phyloP scores from a whole-genome alignment of 2,329 filamentous ascomycete species.

The Allantophomopsis cytisporea region DNA sequence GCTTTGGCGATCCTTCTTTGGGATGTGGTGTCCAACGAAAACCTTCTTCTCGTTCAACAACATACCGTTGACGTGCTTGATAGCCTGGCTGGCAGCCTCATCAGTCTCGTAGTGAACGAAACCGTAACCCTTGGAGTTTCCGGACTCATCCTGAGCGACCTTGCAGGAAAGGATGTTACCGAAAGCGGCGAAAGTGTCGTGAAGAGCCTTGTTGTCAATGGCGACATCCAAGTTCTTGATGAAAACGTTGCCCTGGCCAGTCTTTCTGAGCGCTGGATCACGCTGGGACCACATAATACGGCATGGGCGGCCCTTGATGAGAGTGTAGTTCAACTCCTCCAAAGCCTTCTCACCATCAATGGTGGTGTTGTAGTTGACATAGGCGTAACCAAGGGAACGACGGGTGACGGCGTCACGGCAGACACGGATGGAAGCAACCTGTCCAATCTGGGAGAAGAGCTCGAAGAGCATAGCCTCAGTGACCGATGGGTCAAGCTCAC shows the following conservation, averaged over 20 bases:
- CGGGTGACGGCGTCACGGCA: constrained; percentile 98
- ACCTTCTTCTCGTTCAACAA: constrained; percentile 99
- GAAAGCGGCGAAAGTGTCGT: constrained; percentile 97
- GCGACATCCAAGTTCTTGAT: constrained; percentile 99
- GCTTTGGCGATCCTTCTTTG: constrained; percentile 99
- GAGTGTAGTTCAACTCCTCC: constrained; percentile 98
- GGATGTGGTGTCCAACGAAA: constrained; percentile 97
- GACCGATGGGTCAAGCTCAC: constrained; percentile 93
- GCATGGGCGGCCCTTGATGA: constrained; percentile 98
- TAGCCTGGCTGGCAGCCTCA: constrained; percentile 89
- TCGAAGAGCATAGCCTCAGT: constrained; percentile 99
- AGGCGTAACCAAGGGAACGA: constrained; percentile 96
- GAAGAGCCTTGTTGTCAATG: constrained; percentile 99
- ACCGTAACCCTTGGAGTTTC: constrained; percentile 95
- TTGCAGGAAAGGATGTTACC: constrained; percentile 99
- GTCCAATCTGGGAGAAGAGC: constrained; percentile 98
- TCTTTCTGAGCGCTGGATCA: constrained; percentile 97
- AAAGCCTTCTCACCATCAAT: constrained; percentile 93
- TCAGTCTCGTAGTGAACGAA: constrained; percentile 99
- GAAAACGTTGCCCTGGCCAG: constrained; percentile 97
- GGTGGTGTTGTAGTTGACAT: constrained; percentile 99
- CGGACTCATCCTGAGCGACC: constrained; percentile 93
- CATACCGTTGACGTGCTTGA: constrained; percentile 99
- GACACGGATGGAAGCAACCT: constrained; percentile 97
- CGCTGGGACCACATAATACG: constrained; percentile 99